Evolutionary conservation across 1,284 basidiomycete genomes (phyloP).

Genomic region (Puccinia novopanici): DNA sequence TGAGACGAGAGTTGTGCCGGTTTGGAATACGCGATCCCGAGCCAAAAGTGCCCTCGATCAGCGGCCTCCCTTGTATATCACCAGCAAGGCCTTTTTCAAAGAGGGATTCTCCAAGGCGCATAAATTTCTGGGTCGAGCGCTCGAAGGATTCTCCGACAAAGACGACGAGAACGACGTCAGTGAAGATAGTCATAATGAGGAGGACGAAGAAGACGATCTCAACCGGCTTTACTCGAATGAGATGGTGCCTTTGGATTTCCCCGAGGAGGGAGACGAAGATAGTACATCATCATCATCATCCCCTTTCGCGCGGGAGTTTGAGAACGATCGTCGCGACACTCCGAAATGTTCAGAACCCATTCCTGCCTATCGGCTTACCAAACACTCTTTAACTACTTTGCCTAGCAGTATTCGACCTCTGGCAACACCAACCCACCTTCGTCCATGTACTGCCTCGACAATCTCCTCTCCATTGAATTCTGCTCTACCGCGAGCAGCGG

Average conservation of each 20-base stretch:
- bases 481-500: no score
- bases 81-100: constrained; percentile 3
- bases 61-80: background rate
- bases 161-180: background rate
- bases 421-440: no score
- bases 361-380: no score
- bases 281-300: background rate
- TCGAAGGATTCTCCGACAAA: constrained; percentile 17
- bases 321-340: no score
- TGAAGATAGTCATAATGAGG: constrained; percentile 11
- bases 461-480: no score
- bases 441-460: no score
- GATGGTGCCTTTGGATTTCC: constrained; percentile 29
- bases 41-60: background rate
- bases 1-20: background rate
- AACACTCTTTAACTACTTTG: no score
- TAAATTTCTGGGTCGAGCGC: constrained; percentile 14
- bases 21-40: background rate
- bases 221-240: constrained; percentile 19
- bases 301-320: background rate
- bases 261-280: constrained; percentile 5
- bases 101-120: constrained; percentile 4
- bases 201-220: constrained; percentile 24
- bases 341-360: no score
- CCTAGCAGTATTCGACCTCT: no score